A percentile compares a stretch with the other conserved stretches of the same genome.
These are phyloP conservation scores for Meyerozyma guilliermondii DNA, from an alignment of 1,139 yeast species.

Conservation along the genomic window DNA sequence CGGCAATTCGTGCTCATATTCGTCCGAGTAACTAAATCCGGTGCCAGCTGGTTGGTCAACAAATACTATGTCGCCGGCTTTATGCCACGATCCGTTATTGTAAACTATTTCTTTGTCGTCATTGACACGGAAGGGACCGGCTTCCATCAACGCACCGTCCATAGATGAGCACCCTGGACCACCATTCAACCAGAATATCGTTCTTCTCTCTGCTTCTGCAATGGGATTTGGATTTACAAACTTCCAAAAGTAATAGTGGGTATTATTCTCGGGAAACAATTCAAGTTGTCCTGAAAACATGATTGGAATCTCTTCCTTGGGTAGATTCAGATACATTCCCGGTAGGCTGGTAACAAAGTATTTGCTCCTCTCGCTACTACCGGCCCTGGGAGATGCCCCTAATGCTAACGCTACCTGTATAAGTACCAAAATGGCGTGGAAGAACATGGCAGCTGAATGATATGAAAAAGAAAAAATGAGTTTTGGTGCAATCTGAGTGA, in stretches of 20 bases:
- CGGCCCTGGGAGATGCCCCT: slow-evolving; percentile 20
- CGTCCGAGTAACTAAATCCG: slow-evolving; percentile 68
- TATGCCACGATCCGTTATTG: slow-evolving; percentile 84
- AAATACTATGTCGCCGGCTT: slow-evolving; percentile 70
- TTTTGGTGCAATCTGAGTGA: too few species aligned
- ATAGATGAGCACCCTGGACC: slow-evolving; percentile 97
- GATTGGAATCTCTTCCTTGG: slow-evolving; percentile 32
- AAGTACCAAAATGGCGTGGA: slow-evolving; percentile 1
- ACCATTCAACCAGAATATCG: slow-evolving; percentile 89
- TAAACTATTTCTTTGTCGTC: slow-evolving; percentile 37
- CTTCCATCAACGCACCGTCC: slow-evolving; percentile 95
- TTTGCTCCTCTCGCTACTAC: slow-evolving; percentile 14
- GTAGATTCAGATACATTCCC: slow-evolving; percentile 30
- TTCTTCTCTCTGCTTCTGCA: slow-evolving; percentile 29
- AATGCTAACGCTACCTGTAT: slow-evolving; percentile 6
- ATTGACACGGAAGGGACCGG: slow-evolving; percentile 78
- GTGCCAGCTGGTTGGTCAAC: slow-evolving; percentile 96
- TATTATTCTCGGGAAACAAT: slow-evolving; percentile 47
- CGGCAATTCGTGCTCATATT: slow-evolving; percentile 54
- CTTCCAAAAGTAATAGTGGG: slow-evolving; percentile 81
- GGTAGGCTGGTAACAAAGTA: slow-evolving; percentile 38
- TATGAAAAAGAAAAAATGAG: too few species aligned
- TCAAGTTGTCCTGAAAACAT: slow-evolving; percentile 75
- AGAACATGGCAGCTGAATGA: neutral
- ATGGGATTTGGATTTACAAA: slow-evolving; percentile 34